Evolutionary conservation across 116 monocot genomes (phyloP), one percentile per base, ranked within the genome.

Genomic region (Iris pallida): DNA sequence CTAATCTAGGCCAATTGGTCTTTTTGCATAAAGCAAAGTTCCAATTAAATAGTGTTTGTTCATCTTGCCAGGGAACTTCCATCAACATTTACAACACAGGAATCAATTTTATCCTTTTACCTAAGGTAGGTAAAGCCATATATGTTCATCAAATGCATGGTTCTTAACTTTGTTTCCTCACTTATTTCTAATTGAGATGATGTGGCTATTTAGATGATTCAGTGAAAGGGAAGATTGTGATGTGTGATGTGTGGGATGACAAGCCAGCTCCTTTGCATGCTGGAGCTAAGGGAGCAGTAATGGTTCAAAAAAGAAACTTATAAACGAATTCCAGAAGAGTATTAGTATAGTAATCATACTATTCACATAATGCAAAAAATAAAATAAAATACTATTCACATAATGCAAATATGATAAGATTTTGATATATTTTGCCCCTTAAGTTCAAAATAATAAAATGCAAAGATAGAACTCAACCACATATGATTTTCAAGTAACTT

Each of bases 251-350:
- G 4, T 4, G 79, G 79, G 12, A 61, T 16, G 0, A 44, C 71
- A 1, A 16, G 13, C 2, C 62, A 58, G 19, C 63, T 44, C 15
- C 71, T 73, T 20, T 69, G 73, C 46, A 68, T 55, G 46, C 78
- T 80, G 59, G 44, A 6, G 83, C 83, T 46, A 83, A 73, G 6
- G 90, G 83, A 0, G 80, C 45, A 2, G 90, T 73, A 13, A 70
- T 81, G 80, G 45, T 86, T 11, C 19, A 17, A 76, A 51, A 52
- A 0, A 20, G 49, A 14, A 15, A 49, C 3, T 20, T 40, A 13
- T 48, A 65, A n/a, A n/a, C n/a, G n/a, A n/a, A n/a, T n/a, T n/a
- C n/a, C n/a, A n/a, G n/a, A n/a, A n/a, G n/a, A n/a, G n/a, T n/a
- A n/a, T n/a, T n/a, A n/a, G n/a, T n/a, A n/a, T n/a, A n/a, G n/a